Percentiles rank a stretch among this genome's conserved stretches.
phyloP scores from a whole-genome alignment of 257 asterid species.

The Ajuga chamaepitys region DNA sequence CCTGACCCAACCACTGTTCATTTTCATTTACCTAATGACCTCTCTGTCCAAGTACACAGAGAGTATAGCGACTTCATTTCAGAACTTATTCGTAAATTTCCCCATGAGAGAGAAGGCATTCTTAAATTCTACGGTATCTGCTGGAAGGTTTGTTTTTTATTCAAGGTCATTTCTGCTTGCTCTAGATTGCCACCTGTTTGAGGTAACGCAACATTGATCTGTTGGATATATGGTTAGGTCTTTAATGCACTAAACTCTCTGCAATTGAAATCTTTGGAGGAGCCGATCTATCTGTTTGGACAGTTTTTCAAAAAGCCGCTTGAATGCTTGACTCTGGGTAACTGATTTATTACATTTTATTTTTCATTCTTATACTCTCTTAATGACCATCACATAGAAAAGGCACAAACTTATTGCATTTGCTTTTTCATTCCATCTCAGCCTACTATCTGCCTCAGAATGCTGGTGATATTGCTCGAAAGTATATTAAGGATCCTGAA shows the following conservation, averaged over 20 bases:
- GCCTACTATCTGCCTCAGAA: slow-evolving; percentile 96
- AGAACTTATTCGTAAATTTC: slow-evolving; percentile 75
- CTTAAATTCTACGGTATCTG: slow-evolving; percentile 74
- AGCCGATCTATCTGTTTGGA: slow-evolving; percentile 84
- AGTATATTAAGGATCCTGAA: slow-evolving; percentile 73
- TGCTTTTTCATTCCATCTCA: slow-evolving; percentile 35
- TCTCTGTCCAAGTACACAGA: slow-evolving; percentile 81
- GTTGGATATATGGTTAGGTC: slow-evolving; percentile 46
- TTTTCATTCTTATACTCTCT: not conserved
- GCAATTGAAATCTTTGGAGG: slow-evolving; percentile 94
- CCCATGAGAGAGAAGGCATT: slow-evolving; percentile 87
- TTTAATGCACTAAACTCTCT: slow-evolving; percentile 90
- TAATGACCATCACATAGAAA: not conserved
- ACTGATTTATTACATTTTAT: slow-evolving; percentile 8
- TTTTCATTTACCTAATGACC: slow-evolving; percentile 79
- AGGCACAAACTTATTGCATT: not conserved
- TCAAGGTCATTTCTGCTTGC: slow-evolving; percentile 42
- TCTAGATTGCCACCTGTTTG: slow-evolving; percentile 15
- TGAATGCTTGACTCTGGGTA: slow-evolving; percentile 94
- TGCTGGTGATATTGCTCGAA: slow-evolving; percentile 88
- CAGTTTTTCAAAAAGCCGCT: slow-evolving; percentile 89
- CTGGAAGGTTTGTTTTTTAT: slow-evolving; percentile 89
- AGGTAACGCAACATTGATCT: slow-evolving; percentile 22
- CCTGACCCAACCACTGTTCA: slow-evolving; percentile 98
- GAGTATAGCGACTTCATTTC: slow-evolving; percentile 64